phyloP scores from a whole-genome alignment of 495 filamentous ascomycete genomes.

The Astrocystis sublimbata region DNA sequence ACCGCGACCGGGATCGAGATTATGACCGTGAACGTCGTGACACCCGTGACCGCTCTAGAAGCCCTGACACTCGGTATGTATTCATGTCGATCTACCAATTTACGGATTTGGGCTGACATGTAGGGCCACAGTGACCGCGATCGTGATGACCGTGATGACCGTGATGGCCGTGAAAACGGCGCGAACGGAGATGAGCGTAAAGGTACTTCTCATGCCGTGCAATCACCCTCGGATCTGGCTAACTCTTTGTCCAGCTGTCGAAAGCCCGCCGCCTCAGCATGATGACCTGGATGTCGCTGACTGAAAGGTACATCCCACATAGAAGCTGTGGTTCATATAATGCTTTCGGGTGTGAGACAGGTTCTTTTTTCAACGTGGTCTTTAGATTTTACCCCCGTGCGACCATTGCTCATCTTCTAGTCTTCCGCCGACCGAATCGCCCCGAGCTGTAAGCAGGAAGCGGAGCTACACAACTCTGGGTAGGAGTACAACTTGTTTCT shows the following conservation, averaged over 20 bases:
- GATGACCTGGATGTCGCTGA: conserved; percentile 98
- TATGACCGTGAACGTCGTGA: conserved; percentile 77
- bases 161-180: conserved; percentile 62
- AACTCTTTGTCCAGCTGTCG: conserved; percentile 50
- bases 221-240: background rate
- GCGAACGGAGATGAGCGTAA: conserved; percentile 85
- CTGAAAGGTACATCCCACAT: conserved; percentile 44
- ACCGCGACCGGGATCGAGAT: conserved; percentile 77
- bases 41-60: conserved; percentile 70
- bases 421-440: conserved; percentile 30
- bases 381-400: conserved; percentile 34
- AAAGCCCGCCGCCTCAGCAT: conserved; percentile 80
- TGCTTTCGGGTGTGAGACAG: background rate
- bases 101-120: conserved; percentile 15
- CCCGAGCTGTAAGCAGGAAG: conserved; percentile 9
- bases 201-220: conserved; percentile 52
- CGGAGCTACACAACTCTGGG: conserved; percentile 10
- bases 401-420: conserved; percentile 36
- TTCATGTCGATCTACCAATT: background rate
- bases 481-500: conserved; percentile 10
- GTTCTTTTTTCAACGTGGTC: conserved; percentile 10
- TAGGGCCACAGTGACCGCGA: conserved; percentile 49
- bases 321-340: conserved; percentile 3
- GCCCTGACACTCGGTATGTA: conserved; percentile 69
- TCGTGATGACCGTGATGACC: conserved; percentile 59